These are phyloP conservation scores for Zoysia pacifica DNA, from an alignment of 176 grass and related monocot species.

Conservation along the genomic window DNA sequence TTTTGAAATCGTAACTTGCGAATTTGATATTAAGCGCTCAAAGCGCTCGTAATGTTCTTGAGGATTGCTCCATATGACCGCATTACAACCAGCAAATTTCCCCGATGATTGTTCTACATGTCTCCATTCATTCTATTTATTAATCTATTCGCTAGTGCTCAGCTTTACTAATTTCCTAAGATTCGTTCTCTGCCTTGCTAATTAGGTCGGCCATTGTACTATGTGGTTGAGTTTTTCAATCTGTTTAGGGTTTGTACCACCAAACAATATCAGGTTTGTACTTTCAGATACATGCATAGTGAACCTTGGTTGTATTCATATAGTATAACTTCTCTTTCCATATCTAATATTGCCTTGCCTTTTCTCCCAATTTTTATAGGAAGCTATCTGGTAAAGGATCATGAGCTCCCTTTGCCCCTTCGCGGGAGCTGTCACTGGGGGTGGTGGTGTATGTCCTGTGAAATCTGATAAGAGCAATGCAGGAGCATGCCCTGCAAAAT, in stretches of 20 bases:
- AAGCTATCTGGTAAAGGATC: background rate
- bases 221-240: no score
- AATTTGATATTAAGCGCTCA: background rate
- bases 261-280: background rate
- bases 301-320: background rate
- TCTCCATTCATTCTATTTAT: background rate
- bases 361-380: conserved; percentile 11
- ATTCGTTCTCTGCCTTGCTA: background rate
- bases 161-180: background rate
- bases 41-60: background rate
- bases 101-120: background rate
- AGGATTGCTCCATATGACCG: background rate
- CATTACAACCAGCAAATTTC: background rate
- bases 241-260: background rate
- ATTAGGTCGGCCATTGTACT: background rate
- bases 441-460: conserved; percentile 32
- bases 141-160: background rate
- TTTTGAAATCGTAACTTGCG: background rate
- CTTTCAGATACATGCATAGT: background rate
- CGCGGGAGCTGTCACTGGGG: background rate
- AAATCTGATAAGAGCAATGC: conserved; percentile 35
- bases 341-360: background rate
- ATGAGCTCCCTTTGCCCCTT: conserved; percentile 55
- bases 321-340: background rate
- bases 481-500: conserved; percentile 26